Base-by-base conservation (phyloP, 2,329 filamentous ascomycete genomes). In the Aspergillus proliferans region DNA sequence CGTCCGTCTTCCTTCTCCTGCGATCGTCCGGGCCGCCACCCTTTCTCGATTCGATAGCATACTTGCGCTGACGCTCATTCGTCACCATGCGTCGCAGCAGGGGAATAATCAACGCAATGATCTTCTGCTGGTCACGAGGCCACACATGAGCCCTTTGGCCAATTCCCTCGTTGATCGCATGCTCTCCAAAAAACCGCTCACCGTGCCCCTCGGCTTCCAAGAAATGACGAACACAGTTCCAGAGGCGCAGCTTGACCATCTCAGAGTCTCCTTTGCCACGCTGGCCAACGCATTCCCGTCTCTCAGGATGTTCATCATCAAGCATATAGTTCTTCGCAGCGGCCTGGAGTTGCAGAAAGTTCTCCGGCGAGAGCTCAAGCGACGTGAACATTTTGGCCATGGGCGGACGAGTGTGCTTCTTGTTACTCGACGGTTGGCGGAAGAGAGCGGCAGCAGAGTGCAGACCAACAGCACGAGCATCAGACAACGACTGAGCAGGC, bases 291-390 rank as follows among this genome's bases (percentile, higher is more conserved):
- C 79, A 81, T n/a, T 75, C 74, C 47, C 76, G 75, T 15, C 79
- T 69, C 52, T 81, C 78, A 0, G 77, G 78, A 50, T 80, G 69
- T 1, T 69, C 62, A n/a, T 75, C 66, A 55, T 80, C 73, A 4
- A 82, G 70, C 79, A 82, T 82, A 57, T 78, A 82, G 9, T 63
- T 61, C 52, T 82, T 82, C 0, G 79, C 79, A 12, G 75, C 76
- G 15, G 76, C 72, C 57, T 81, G 78, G 6, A 82, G 63, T 44
- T 77, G 73, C 14, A 82, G 59, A 52, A 81, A 82, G 51, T 76
- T 76, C 59, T 81, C 79, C 0, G 79, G 77, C 2, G 75, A 76
- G 15, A 82, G 66, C 53, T 79, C 76, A 14, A 82, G 70, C 1
- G 78, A 80, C 24, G 76, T 65, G 55, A 80, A 81, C 34, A 82